Percentiles rank a stretch among this genome's conserved stretches.
phyloP scores from a whole-genome alignment of 2,329 filamentous ascomycete species.

The Fusarium chaquense region DNA sequence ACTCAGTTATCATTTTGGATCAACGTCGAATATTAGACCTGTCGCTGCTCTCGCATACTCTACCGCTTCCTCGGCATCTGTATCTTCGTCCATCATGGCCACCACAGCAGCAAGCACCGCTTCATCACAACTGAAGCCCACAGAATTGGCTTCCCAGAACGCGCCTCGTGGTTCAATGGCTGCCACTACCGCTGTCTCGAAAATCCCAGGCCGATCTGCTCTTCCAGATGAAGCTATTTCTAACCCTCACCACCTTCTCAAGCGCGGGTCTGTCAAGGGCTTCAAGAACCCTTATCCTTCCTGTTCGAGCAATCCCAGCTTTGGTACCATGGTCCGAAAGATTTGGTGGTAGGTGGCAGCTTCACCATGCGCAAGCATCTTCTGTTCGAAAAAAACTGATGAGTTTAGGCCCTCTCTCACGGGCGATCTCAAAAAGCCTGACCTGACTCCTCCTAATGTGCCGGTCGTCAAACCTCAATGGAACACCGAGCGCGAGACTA shows the following conservation, averaged over 20 bases:
- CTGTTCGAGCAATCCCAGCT: conserved; percentile 45
- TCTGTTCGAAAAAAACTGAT: conserved; percentile 19
- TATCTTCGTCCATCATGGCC: conserved; percentile 38
- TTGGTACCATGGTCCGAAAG: conserved; percentile 47
- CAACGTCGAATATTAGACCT: conserved; percentile 18
- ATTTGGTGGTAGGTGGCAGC: conserved; percentile 53
- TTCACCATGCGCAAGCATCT: not conserved
- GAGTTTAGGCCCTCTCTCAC: conserved; percentile 53
- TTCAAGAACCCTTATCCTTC: conserved; percentile 68
- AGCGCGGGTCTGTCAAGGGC: conserved; percentile 54
- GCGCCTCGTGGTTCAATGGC: conserved; percentile 17
- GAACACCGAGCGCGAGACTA: conserved; percentile 68
- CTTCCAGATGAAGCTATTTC: conserved; percentile 58
- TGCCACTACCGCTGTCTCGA: conserved; percentile 50
- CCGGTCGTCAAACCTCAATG: conserved; percentile 76
- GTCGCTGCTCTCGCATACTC: conserved; percentile 21
- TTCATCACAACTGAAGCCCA: conserved; percentile 28
- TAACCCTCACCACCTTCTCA: conserved; percentile 63
- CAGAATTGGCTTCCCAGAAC: conserved; percentile 34
- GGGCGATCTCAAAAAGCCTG: conserved; percentile 61
- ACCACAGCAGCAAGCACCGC: conserved; percentile 31
- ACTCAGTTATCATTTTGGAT: conserved; percentile 38
- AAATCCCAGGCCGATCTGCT: conserved; percentile 51
- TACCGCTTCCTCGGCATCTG: conserved; percentile 22
- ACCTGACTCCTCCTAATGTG: conserved; percentile 75